These are phyloP conservation scores for Mucor mucedo DNA, from an alignment of 371 early-diverging fungal species.

Conservation along the genomic window DNA sequence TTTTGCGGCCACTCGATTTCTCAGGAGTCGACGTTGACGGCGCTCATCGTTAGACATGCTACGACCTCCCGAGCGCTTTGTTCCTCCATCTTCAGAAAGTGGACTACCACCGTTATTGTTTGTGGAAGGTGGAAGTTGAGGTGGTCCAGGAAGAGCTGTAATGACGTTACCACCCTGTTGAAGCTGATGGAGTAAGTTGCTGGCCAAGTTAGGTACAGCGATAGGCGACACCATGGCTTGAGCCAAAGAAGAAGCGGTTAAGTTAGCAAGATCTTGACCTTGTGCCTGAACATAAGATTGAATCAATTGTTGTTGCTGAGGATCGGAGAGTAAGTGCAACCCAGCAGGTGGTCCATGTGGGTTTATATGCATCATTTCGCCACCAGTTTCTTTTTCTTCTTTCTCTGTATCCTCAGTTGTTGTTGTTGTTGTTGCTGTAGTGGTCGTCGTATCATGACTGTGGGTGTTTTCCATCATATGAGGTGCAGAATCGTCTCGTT, in stretches of 20 bases:
- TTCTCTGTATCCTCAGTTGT: not conserved
- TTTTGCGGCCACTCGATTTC: constrained; percentile 82
- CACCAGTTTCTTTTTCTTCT: not conserved
- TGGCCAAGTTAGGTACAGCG: constrained; percentile 41
- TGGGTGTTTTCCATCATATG: too few relatives aligned
- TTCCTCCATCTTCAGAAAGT: constrained; percentile 16
- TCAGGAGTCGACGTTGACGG: constrained; percentile 73
- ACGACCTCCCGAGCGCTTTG: constrained; percentile 41
- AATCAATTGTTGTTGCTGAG: constrained; percentile 49
- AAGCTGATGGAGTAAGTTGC: constrained; percentile 42
- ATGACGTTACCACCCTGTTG: constrained; percentile 50
- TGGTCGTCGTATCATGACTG: too few relatives aligned
- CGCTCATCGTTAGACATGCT: constrained; percentile 71
- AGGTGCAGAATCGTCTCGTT: not conserved
- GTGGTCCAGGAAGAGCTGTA: constrained; percentile 54
- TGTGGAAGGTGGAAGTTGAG: constrained; percentile 24
- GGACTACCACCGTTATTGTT: constrained; percentile 4
- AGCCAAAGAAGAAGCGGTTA: constrained; percentile 54
- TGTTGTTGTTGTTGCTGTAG: not conserved
- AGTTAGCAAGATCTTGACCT: constrained; percentile 50
- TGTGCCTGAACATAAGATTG: constrained; percentile 50
- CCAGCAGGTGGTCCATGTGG: constrained; percentile 30
- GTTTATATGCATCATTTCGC: constrained; percentile 8
- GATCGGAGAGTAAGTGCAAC: constrained; percentile 32
- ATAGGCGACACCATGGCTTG: constrained; percentile 60